Evolutionary conservation across 2,329 filamentous ascomycete species (phyloP), one percentile per base, ranked within the genome.

Genomic region (Aaosphaeria arxii): DNA sequence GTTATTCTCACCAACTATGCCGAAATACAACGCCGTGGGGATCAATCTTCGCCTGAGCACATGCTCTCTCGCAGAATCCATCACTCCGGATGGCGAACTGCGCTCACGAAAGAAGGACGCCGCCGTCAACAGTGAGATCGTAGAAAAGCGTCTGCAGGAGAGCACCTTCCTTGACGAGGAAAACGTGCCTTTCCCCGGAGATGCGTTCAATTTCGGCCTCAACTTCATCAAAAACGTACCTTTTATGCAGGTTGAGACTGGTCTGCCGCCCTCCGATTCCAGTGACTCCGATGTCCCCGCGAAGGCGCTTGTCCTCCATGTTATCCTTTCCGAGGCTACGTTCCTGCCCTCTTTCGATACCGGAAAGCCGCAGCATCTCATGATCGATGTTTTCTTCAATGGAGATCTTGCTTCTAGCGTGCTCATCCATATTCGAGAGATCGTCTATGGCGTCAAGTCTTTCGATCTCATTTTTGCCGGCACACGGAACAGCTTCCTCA

Each of bases 371-470:
- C 61, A 63, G 17, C 67, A 74, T 32, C 49, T 77, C 44, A 76
- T 75, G 55, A 66, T 77, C 40, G 75, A 77, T n/a, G 67, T 78
- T 4, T 73, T 74, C 53, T 62, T 76, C 56, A 78, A 78, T 46
- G 76, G 76, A 35, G 57, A 69, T 30, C 62, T 77, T 6, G 64
- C 66, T 4, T 62, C 55, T n/a, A 70, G 64, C 33, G 49, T 53
- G 5, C 56, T 66, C 28, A 43, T 69, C 7, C 53, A 64, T 6
- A 43, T 44, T 24, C 53, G 60, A 30, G 62, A 66, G 43, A 41
- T 59, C 6, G 51, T 43, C 4, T 49, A 44, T 7, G 57, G 52
- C 6, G 43, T 38, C 13, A 60, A 62, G 35, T 44, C 53, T 4
- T 42, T 58, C 2, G 50, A 64, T 40, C 61, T 59, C 17, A 45